These are phyloP conservation scores for Colletotrichum navitas DNA, from an alignment of 2,329 filamentous ascomycete genomes.

Conservation along the genomic window DNA sequence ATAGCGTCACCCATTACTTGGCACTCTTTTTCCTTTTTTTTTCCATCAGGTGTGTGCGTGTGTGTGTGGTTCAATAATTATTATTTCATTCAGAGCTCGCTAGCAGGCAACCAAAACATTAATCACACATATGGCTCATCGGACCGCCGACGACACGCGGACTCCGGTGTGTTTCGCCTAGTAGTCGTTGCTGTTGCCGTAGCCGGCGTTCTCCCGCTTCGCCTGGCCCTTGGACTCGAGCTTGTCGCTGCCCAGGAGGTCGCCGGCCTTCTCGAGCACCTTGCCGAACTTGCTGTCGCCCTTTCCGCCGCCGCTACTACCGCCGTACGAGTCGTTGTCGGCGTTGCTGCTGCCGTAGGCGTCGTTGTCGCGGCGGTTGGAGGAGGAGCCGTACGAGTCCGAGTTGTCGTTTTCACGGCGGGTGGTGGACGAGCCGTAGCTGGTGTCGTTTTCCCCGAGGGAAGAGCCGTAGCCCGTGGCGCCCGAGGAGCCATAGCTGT, in stretches of 20 bases:
- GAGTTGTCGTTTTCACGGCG: conserved; percentile 26
- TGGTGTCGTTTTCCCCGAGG: conserved; percentile 43
- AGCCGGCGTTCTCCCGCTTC: conserved; percentile 60
- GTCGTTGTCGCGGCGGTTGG: conserved; percentile 9
- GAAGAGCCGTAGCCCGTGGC: conserved; percentile 43
- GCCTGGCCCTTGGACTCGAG: conserved; percentile 62
- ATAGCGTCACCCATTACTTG: background rate
- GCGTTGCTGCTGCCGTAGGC: conserved; percentile 42
- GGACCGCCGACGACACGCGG: no score
- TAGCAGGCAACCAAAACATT: background rate
- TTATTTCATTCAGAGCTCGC: background rate
- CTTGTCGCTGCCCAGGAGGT: conserved; percentile 60
- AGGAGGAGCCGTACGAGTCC: conserved; percentile 3
- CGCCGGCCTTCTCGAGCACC: conserved; percentile 69
- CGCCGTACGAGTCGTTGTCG: conserved; percentile 44
- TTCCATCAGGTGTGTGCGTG: background rate
- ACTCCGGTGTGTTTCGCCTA: background rate
- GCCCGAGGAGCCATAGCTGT: conserved; percentile 39
- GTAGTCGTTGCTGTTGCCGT: conserved; percentile 45
- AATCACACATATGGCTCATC: background rate
- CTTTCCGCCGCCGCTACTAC: conserved; percentile 42
- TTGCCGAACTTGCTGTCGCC: conserved; percentile 66
- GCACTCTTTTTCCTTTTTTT: background rate
- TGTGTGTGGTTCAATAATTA: background rate
- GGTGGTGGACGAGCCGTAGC: conserved; percentile 43